Conservation (phyloP, 306 rosid species). For the Lotus japonicus region DNA sequence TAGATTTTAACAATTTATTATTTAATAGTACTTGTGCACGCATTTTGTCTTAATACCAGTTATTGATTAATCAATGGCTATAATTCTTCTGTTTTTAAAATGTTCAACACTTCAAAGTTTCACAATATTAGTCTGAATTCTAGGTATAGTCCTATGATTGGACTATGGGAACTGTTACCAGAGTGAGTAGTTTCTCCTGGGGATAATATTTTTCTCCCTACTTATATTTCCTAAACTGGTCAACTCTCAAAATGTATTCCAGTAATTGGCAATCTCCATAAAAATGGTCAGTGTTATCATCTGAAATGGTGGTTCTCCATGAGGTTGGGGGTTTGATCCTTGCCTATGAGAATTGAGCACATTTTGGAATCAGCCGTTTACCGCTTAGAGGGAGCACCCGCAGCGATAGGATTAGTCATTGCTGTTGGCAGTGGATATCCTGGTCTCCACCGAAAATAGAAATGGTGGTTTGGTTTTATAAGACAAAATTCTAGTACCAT, state of each 20-base stretch:
- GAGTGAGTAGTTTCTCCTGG: not conserved
- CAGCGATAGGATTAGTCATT: too few species aligned
- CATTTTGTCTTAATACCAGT: too few species aligned
- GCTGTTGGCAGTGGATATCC: too few species aligned
- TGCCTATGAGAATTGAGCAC: too few species aligned
- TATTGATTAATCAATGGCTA: not conserved
- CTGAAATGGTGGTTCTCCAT: not conserved
- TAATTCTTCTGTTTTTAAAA: not conserved
- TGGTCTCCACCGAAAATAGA: too few species aligned
- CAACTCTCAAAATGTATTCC: not conserved
- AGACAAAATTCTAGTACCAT: not conserved
- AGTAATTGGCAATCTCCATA: not conserved
- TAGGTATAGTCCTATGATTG: not conserved
- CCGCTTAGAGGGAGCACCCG: too few species aligned
- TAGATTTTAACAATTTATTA: not conserved
- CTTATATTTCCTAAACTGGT: not conserved
- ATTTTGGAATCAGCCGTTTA: too few species aligned
- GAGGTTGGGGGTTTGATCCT: too few species aligned
- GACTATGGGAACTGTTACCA: not conserved
- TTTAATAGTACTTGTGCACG: not conserved
- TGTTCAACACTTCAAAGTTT: not conserved
- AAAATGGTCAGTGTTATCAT: not conserved
- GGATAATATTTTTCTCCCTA: not conserved
- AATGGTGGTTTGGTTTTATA: too few species aligned
- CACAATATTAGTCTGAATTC: not conserved